These are phyloP conservation scores for Termitomyces sp. DNA, from an alignment of 768 basidiomycete species.

Conservation along the genomic window DNA sequence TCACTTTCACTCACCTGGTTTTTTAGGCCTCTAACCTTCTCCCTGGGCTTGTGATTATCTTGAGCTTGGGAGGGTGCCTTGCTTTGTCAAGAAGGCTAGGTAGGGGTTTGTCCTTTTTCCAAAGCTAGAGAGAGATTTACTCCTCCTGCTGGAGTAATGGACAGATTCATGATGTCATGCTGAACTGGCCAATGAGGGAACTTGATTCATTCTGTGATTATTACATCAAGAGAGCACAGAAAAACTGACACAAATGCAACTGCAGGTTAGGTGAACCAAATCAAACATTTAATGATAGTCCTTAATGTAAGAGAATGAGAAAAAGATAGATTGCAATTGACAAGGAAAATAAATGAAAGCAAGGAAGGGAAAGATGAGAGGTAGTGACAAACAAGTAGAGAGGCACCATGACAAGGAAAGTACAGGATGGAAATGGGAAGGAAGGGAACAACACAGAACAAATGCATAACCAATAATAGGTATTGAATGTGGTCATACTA, in stretches of 20 bases:
- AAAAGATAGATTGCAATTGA: conserved; percentile 3
- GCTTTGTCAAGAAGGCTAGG: too few relatives aligned
- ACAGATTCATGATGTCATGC: neutral
- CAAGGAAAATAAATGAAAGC: neutral
- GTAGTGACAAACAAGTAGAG: neutral
- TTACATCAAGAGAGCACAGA: too few relatives aligned
- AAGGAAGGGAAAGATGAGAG: neutral
- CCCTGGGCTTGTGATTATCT: too few relatives aligned
- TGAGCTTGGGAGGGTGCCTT: too few relatives aligned
- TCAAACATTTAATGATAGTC: neutral
- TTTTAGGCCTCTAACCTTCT: too few relatives aligned
- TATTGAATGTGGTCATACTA: conserved; percentile 3
- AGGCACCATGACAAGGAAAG: neutral
- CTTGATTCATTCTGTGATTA: neutral
- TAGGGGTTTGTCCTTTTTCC: too few relatives aligned
- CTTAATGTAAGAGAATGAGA: neutral
- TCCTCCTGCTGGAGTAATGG: too few relatives aligned
- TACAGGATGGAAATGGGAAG: neutral
- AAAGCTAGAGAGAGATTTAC: too few relatives aligned
- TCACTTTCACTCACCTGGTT: too few relatives aligned
- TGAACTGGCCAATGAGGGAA: neutral
- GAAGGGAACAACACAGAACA: neutral
- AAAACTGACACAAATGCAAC: too few relatives aligned
- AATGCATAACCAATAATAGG: neutral
- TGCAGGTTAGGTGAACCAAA: neutral